A percentile compares a stretch with the other conserved stretches of the same genome.
Conservation (phyloP, 495 filamentous ascomycete species). For the Aspergillus egyptiacus region DNA sequence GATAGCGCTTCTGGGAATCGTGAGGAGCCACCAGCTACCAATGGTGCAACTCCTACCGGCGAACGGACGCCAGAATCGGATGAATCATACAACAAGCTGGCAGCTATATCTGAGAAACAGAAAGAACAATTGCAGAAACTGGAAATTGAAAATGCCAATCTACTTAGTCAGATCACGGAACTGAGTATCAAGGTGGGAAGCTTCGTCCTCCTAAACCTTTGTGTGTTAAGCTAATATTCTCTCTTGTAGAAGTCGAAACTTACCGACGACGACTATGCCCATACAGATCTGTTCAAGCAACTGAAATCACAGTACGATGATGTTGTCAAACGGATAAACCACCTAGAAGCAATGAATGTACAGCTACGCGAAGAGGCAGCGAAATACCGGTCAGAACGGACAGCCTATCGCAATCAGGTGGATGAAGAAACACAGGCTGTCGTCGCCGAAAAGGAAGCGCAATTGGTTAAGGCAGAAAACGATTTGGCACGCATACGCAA, state of each 20-base stretch:
- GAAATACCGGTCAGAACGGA: conserved; percentile 77
- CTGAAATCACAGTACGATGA: conserved; percentile 88
- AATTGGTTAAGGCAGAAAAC: conserved; percentile 72
- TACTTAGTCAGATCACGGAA: conserved; percentile 73
- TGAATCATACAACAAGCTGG: conserved; percentile 64
- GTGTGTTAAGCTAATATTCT: neutral
- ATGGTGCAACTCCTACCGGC: conserved; percentile 48
- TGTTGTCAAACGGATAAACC: conserved; percentile 82
- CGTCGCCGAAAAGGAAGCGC: conserved; percentile 69
- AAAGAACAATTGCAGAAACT: conserved; percentile 80
- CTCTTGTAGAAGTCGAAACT: conserved; percentile 53
- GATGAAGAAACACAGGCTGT: conserved; percentile 68
- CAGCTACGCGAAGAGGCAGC: conserved; percentile 79
- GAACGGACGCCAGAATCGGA: conserved; percentile 54
- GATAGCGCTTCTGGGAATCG: conserved; percentile 51
- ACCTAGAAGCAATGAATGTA: conserved; percentile 82
- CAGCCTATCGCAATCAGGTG: conserved; percentile 68
- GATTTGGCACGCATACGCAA: conserved; percentile 80
- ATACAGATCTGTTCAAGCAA: conserved; percentile 86
- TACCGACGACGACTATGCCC: conserved; percentile 88
- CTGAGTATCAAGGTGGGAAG: conserved; percentile 50
- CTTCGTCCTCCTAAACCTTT: neutral
- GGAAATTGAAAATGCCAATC: conserved; percentile 69
- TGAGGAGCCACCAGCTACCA: conserved; percentile 46
- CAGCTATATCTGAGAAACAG: conserved; percentile 68